A percentile compares a stretch with the other conserved stretches of the same genome.
phyloP scores from a whole-genome alignment of 805 yeast genomes.

The Isabelozyma gotoi region DNA sequence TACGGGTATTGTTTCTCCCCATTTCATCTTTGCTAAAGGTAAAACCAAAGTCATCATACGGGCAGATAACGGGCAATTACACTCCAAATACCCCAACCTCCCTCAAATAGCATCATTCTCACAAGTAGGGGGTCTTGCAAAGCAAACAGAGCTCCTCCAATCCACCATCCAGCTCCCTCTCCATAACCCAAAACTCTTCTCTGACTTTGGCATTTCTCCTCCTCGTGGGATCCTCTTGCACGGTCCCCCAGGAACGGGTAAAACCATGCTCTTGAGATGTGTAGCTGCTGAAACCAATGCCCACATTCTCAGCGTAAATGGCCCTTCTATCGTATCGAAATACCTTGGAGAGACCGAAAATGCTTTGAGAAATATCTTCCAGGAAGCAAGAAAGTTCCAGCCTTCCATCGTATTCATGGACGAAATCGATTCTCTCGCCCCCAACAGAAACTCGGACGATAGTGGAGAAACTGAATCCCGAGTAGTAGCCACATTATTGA shows the following conservation, averaged over 20 bases:
- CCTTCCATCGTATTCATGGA: conserved; percentile 89
- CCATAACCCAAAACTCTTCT: conserved; percentile 70
- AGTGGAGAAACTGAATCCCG: conserved; percentile 88
- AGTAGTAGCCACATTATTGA: conserved; percentile 83
- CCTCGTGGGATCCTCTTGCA: conserved; percentile 91
- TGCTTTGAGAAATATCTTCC: conserved; percentile 75
- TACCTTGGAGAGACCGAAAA: conserved; percentile 94
- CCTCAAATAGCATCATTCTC: conserved; percentile 47
- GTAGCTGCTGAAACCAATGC: conserved; percentile 78
- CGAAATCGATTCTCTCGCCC: conserved; percentile 91
- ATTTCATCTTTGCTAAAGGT: conserved; percentile 39
- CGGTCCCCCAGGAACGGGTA: conserved; percentile 98
- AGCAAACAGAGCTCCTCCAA: conserved; percentile 60
- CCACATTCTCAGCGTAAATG: conserved; percentile 82
- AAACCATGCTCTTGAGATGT: conserved; percentile 81
- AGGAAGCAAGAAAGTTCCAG: conserved; percentile 81
- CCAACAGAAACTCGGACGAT: conserved; percentile 79
- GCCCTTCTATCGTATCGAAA: conserved; percentile 89
- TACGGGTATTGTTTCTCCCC: conserved; percentile 41
- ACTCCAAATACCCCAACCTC: conserved; percentile 36
- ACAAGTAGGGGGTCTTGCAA: conserved; percentile 74
- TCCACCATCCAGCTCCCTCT: conserved; percentile 79
- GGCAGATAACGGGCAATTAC: background rate
- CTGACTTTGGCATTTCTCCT: conserved; percentile 85
- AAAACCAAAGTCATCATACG: conserved; percentile 8